phyloP scores from a whole-genome alignment of 2,329 filamentous ascomycete species.

The Shiraia bambusicola region DNA sequence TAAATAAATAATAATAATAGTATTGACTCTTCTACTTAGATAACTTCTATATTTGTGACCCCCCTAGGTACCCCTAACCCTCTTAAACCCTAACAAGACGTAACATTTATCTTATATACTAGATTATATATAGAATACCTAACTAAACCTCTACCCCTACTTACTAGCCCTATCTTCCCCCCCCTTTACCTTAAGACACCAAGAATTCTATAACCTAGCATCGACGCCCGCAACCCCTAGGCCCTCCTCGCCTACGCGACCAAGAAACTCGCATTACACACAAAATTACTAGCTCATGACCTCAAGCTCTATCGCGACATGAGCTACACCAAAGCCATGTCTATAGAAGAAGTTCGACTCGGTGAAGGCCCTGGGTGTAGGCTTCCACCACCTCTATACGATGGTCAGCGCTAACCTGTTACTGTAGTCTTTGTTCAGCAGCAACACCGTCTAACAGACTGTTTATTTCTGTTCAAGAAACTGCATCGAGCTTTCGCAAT shows the following conservation, averaged over 20 bases:
- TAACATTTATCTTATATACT: slow-evolving; percentile 86
- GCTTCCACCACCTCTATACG: no score
- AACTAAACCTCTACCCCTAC: no score
- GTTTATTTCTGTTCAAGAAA: slow-evolving; percentile 4
- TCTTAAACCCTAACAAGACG: slow-evolving; percentile 83
- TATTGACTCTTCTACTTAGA: no score
- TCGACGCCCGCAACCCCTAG: slow-evolving; percentile 34
- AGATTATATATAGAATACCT: slow-evolving; percentile 82
- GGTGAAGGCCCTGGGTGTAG: no score
- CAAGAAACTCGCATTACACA: slow-evolving; percentile 62
- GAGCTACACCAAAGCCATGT: no score
- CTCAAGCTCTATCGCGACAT: no score
- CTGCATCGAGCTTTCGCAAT: slow-evolving; percentile 2
- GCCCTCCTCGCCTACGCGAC: slow-evolving; percentile 43
- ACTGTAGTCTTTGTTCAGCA: slow-evolving; percentile 47
- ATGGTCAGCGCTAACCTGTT: no score
- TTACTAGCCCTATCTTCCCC: no score
- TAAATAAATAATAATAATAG: no score
- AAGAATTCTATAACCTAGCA: no score
- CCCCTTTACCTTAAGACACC: no score
- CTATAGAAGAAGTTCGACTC: no score
- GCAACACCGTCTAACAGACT: slow-evolving; percentile 4
- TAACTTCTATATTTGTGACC: slow-evolving; percentile 12
- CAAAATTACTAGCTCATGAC: slow-evolving; percentile 64
- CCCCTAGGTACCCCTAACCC: slow-evolving; percentile 69